Percentiles rank a stretch among this genome's conserved stretches.
Conservation (phyloP, 2,329 filamentous ascomycete species). For the Colletotrichum graminicola region DNA sequence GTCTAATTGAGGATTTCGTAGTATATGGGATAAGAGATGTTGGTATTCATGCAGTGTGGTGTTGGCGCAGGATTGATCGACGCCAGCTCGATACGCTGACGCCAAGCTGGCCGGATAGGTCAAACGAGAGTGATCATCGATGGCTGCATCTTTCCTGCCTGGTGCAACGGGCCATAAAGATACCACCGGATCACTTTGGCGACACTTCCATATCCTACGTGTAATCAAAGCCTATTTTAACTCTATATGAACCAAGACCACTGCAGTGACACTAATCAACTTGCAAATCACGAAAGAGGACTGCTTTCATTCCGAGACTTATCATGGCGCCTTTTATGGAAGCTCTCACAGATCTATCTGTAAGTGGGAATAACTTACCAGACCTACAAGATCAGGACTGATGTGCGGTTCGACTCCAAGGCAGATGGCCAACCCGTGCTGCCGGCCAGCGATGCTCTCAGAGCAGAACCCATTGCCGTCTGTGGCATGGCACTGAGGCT, state of each 20-base stretch:
- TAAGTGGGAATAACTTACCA: neutral
- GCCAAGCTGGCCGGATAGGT: neutral
- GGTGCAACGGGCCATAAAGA: neutral
- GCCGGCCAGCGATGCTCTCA: neutral
- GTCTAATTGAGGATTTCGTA: neutral
- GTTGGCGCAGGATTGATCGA: neutral
- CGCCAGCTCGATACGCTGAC: neutral
- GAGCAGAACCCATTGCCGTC: conserved; percentile 47
- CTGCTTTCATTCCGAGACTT: fast-evolving
- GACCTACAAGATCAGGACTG: too few species aligned
- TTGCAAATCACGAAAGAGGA: neutral
- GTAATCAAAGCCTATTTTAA: too few species aligned
- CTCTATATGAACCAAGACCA: too few species aligned
- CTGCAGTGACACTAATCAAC: neutral
- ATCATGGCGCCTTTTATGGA: conserved; percentile 27
- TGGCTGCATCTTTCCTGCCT: neutral
- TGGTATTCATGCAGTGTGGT: neutral
- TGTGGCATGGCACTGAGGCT: conserved; percentile 49
- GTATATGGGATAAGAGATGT: neutral
- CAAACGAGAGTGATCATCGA: too few species aligned
- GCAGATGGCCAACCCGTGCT: neutral
- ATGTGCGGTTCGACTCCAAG: neutral
- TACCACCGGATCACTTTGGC: fast-evolving
- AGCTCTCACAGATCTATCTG: neutral
- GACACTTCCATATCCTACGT: neutral